phyloP scores from a whole-genome alignment of 2,329 filamentous ascomycete species.

The Calonectria ilicicola region DNA sequence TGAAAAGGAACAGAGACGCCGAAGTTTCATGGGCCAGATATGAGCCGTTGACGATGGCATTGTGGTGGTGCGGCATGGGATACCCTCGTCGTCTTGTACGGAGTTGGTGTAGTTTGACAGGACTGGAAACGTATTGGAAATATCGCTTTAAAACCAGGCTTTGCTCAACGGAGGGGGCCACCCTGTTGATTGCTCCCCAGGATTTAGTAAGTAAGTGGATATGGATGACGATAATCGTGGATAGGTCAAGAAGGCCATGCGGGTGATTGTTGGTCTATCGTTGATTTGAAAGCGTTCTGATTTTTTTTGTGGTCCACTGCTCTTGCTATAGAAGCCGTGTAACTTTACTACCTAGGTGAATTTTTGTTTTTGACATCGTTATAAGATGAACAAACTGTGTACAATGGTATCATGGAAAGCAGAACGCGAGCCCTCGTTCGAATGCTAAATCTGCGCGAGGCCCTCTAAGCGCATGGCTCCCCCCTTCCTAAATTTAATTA shows the following conservation, averaged over 20 bases:
- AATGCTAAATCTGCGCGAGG: neutral
- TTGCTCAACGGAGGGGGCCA: neutral
- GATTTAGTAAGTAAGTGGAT: conserved; percentile 16
- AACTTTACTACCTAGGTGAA: conserved; percentile 9
- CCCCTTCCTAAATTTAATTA: neutral
- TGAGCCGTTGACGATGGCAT: neutral
- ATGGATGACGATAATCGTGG: conserved; percentile 3
- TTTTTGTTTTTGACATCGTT: conserved; percentile 10
- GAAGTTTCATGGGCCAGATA: conserved; percentile 39
- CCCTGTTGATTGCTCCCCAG: neutral
- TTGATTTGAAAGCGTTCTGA: conserved; percentile 19
- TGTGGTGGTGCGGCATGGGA: neutral
- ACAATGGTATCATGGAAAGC: conserved; percentile 18
- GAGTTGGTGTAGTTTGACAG: neutral
- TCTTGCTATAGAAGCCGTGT: conserved; percentile 9
- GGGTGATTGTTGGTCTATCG: conserved; percentile 12
- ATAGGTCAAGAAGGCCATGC: conserved; percentile 10
- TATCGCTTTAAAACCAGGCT: conserved; percentile 16
- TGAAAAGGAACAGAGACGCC: conserved; percentile 60
- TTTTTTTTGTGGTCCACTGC: conserved; percentile 6
- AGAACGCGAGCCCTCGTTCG: neutral
- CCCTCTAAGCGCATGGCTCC: neutral
- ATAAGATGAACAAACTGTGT: neutral
- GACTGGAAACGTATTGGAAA: conserved; percentile 6
- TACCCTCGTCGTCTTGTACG: neutral